Evolutionary conservation across 2,329 filamentous ascomycete species (phyloP).

Genomic region (Delphinella strobiligena): DNA sequence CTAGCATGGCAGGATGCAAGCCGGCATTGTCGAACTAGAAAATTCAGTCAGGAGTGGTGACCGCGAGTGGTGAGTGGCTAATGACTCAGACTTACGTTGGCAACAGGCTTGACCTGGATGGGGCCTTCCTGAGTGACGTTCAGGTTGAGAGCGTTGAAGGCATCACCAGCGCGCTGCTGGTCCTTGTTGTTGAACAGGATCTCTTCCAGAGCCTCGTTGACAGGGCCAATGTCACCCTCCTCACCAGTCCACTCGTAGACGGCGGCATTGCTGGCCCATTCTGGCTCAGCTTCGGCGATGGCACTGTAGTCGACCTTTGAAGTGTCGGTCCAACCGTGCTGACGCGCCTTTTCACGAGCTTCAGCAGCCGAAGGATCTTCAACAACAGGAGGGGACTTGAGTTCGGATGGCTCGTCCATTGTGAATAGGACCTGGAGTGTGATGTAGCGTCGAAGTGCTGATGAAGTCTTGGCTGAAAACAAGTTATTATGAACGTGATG

Average conservation of each 20-base stretch:
- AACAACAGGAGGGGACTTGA: too few species aligned
- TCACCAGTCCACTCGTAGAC: slow-evolving; percentile 81
- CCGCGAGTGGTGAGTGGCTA: slow-evolving; percentile 9
- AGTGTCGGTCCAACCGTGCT: slow-evolving; percentile 17
- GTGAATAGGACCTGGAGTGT: too few species aligned
- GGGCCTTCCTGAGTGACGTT: slow-evolving; percentile 40
- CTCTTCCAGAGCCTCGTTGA: slow-evolving; percentile 56
- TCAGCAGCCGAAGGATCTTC: background rate
- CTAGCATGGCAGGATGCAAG: slow-evolving; percentile 69
- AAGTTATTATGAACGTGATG: too few species aligned
- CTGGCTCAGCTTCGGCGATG: background rate
- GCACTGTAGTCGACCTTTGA: slow-evolving; percentile 17
- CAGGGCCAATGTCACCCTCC: slow-evolving; percentile 72
- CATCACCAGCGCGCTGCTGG: slow-evolving; percentile 47
- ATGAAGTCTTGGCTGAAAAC: too few species aligned
- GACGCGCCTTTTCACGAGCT: slow-evolving; percentile 8
- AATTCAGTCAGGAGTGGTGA: slow-evolving; percentile 17
- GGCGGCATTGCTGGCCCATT: slow-evolving; percentile 44
- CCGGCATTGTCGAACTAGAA: slow-evolving; percentile 64
- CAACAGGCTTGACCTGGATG: slow-evolving; percentile 35
- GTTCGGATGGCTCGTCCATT: too few species aligned
- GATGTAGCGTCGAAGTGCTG: too few species aligned
- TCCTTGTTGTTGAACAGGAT: slow-evolving; percentile 55
- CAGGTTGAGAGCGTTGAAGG: slow-evolving; percentile 46
- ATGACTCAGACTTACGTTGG: slow-evolving; percentile 30